Percentiles rank a stretch among this genome's conserved stretches.
Conservation (phyloP, 305 asterid genomes). For the Solanum hybrid region DNA sequence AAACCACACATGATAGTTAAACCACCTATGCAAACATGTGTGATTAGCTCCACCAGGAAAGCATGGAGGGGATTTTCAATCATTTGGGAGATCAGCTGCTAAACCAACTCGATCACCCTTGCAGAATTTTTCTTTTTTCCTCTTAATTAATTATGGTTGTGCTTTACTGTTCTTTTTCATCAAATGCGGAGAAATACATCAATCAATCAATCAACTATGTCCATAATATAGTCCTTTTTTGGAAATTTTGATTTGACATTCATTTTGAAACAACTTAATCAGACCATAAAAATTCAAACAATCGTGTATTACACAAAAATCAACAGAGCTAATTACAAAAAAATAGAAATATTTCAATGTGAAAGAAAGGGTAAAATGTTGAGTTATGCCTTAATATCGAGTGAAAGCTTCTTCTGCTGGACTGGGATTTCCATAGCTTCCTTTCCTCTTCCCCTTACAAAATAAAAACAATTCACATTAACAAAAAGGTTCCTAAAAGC, state of each 20-base stretch:
- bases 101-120: not conserved
- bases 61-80: not conserved
- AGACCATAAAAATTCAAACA: not conserved
- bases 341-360: not conserved
- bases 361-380: not conserved
- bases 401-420: constrained; percentile 6
- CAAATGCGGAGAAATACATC: not conserved
- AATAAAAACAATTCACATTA: not conserved
- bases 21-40: not conserved
- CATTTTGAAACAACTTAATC: not conserved
- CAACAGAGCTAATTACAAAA: not conserved
- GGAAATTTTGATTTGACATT: not conserved
- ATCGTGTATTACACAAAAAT: not conserved
- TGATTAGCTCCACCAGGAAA: not conserved
- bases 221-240: not conserved
- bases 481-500: not conserved
- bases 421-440: constrained; percentile 4
- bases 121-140: not conserved
- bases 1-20: not conserved
- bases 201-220: not conserved
- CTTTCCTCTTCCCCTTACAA: not conserved
- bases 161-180: not conserved
- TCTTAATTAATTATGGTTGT: not conserved
- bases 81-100: not conserved
- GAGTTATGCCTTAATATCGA: not conserved